These are phyloP conservation scores for Pseudogymnoascus sp. DNA, from an alignment of 2,329 filamentous ascomycete species.

Conservation along the genomic window DNA sequence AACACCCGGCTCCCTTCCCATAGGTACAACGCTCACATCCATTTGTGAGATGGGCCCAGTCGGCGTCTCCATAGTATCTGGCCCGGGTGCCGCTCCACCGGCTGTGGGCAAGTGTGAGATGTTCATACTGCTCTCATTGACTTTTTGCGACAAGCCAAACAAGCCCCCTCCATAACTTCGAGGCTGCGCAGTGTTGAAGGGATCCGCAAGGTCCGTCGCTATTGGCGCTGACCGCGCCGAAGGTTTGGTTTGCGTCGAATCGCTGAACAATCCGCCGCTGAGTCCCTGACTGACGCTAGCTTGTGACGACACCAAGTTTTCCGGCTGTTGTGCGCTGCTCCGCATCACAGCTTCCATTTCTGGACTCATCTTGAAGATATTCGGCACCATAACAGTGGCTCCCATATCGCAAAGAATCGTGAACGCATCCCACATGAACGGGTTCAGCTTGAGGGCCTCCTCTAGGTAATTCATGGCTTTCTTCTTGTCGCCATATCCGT, in stretches of 20 bases:
- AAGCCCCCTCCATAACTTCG: conserved; percentile 24
- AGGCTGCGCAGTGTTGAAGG: conserved; percentile 27
- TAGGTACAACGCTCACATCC: conserved; percentile 28
- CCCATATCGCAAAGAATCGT: conserved; percentile 81
- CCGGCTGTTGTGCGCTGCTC: conserved; percentile 18
- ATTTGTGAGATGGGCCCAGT: conserved; percentile 38
- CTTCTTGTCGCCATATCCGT: conserved; percentile 70
- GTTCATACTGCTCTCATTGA: conserved; percentile 30
- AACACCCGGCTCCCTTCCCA: conserved; percentile 24
- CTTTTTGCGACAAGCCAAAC: conserved; percentile 28
- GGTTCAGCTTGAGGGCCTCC: conserved; percentile 79
- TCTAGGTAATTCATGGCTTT: conserved; percentile 83
- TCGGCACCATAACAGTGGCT: conserved; percentile 69
- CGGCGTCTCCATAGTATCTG: conserved; percentile 59
- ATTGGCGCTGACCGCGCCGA: conserved; percentile 19
- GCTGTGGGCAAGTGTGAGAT: conserved; percentile 28
- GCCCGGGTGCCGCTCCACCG: conserved; percentile 28
- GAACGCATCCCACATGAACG: conserved; percentile 98
- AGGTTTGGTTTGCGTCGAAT: conserved; percentile 24
- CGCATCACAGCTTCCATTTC: conserved; percentile 49
- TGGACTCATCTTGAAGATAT: conserved; percentile 72
- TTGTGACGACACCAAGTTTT: background rate
- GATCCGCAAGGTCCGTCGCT: conserved; percentile 26
- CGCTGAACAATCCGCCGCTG: conserved; percentile 27
- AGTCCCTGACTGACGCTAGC: conserved; percentile 27